Evolutionary conservation across 2,329 filamentous ascomycete species (phyloP).

Genomic region (Colletotrichum filicis): DNA sequence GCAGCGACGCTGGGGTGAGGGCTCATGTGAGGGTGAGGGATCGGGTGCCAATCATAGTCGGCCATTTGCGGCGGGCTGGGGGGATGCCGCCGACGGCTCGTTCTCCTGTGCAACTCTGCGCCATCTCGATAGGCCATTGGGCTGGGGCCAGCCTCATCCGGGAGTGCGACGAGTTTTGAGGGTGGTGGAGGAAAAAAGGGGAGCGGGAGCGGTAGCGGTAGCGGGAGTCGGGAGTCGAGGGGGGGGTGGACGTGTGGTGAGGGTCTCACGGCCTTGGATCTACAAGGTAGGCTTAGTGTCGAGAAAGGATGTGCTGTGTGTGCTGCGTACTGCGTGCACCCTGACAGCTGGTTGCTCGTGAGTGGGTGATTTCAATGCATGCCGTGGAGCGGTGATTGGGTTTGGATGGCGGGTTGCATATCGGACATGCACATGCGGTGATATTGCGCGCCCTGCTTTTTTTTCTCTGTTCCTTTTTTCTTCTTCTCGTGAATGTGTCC

Average conservation of each 20-base stretch:
- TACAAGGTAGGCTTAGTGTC: conserved; percentile 5
- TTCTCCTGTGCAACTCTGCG: conserved; percentile 35
- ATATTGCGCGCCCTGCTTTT: conserved; percentile 32
- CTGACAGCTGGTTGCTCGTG: conserved; percentile 35
- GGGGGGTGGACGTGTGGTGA: conserved; percentile 3
- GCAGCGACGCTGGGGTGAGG: conserved; percentile 22
- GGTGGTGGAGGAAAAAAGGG: background rate
- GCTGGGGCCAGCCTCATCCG: conserved; percentile 32
- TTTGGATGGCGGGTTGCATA: conserved; percentile 30
- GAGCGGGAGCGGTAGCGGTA: background rate
- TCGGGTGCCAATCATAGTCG: conserved; percentile 44
- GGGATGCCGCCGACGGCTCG: conserved; percentile 27
- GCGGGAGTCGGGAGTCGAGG: background rate
- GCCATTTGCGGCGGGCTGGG: conserved; percentile 40
- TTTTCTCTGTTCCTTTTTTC: background rate
- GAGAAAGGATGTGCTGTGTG: conserved; percentile 5
- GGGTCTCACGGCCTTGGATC: background rate
- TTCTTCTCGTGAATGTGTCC: too few relatives aligned
- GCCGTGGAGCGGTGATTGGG: conserved; percentile 32
- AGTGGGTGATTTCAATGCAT: conserved; percentile 33
- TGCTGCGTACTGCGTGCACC: background rate
- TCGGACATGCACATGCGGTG: conserved; percentile 33
- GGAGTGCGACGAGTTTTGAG: background rate
- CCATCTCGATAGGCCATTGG: conserved; percentile 38
- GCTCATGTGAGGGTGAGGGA: background rate